phyloP scores from a whole-genome alignment of 75 land plant genomes.

The Pinus albicaulis region DNA sequence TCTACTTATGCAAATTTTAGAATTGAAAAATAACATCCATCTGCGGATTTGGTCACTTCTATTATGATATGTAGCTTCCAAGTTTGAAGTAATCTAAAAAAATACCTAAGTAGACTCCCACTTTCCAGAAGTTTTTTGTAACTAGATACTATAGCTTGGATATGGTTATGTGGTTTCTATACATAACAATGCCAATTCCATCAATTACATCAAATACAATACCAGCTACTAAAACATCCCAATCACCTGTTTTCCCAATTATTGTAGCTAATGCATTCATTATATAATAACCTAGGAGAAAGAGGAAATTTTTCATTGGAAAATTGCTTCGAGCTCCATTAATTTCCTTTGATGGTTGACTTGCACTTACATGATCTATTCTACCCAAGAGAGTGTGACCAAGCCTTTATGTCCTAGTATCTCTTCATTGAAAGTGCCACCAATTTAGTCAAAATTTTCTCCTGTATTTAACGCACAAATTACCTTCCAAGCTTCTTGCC shows the following conservation, averaged over 20 bases:
- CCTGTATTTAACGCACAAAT: constrained; percentile 49
- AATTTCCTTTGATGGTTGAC: constrained; percentile 56
- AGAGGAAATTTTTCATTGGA: constrained; percentile 85
- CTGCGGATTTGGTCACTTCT: too few species aligned
- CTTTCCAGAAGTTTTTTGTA: too few species aligned
- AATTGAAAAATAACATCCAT: too few species aligned
- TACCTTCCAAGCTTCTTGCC: constrained; percentile 11
- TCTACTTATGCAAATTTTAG: too few species aligned
- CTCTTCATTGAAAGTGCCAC: constrained; percentile 24
- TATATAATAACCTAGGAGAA: constrained; percentile 87
- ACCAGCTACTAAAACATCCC: constrained; percentile 97
- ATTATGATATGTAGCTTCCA: constrained; percentile 76
- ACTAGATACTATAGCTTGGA: too few species aligned
- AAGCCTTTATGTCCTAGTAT: constrained; percentile 18
- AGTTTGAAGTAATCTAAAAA: constrained; percentile 98
- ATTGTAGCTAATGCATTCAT: constrained; percentile 96
- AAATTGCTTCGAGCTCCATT: constrained; percentile 76
- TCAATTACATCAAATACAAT: constrained; percentile 90
- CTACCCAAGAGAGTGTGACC: constrained; percentile 74
- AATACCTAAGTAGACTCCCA: too few species aligned
- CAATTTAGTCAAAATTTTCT: constrained; percentile 21
- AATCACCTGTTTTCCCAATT: constrained; percentile 94
- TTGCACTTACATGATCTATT: constrained; percentile 54
- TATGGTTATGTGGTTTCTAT: too few species aligned
- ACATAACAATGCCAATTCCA: constrained; percentile 85